Evolutionary conservation across 306 rosid species (phyloP), one percentile per base, ranked within the genome.

Genomic region (Dryas octopetala): DNA sequence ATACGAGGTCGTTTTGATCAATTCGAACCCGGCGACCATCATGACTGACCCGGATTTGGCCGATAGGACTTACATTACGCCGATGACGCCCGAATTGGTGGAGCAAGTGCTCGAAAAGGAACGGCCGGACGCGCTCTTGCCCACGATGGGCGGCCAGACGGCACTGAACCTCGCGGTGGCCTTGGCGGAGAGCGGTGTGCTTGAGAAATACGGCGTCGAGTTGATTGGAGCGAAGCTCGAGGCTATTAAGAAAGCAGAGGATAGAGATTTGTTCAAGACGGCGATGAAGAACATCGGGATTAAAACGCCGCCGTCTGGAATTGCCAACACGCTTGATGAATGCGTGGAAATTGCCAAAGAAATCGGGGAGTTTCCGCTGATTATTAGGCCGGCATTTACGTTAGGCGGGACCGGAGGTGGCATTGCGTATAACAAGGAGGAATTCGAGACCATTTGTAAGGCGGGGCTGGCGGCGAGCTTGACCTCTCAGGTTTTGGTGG

Each of bases 71-170:
- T 96, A 92, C 73, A 78, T 96, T 43, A 79, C 98, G 1, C 99
- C 98, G 6, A 96, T 96, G 98, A 96, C 98, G 3, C 96, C 99
- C 0, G 98, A 92, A 9, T 72, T 92, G 49, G 97, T 96, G 1
- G 99, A 96, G 83, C 88, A 88, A 45, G 91, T 92, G 1, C 85
- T 96, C 15, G 97, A 86, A 49, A 76, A 86, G 62, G 99, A 96
- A 82, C 97, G 97, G 4, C 98, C 97, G 0, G 96, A 96, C 55
- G 99, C 97, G 4, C 86, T 96, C 38, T 76, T 92, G 67, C 99
- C 99, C 3, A 96, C 98, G 2, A 92, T 96, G 99, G 98, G 98
- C 1, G 99, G 99, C 57, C 98, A 96, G 79, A 96, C 99, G 4
- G 98, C 97, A 7, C 85, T 96, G 6, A 96, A 96, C 70, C 83